Percentiles rank a stretch among this genome's conserved stretches.
Conservation (phyloP, 306 rosid genomes). For the Rosa multiflora region DNA sequence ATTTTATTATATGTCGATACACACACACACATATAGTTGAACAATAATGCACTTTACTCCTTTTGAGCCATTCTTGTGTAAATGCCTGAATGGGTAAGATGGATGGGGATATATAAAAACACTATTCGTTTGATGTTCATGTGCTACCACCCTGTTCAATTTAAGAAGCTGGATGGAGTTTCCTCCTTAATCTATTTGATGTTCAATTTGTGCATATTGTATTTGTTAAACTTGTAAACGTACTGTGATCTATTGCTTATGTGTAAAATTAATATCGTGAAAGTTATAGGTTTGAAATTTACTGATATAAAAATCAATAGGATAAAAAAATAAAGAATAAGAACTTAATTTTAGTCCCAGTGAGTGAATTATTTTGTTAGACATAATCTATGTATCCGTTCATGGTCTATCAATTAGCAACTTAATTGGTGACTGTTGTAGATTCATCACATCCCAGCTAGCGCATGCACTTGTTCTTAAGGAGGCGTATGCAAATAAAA, state of each 20-base stretch:
- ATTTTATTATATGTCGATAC: constrained; percentile 1
- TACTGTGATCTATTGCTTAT: too few relatives aligned
- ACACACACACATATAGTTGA: background rate
- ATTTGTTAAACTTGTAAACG: too few relatives aligned
- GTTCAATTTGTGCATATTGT: background rate
- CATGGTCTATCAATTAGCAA: background rate
- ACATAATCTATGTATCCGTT: background rate
- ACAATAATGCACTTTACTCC: constrained; percentile 24
- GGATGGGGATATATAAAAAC: constrained; percentile 26
- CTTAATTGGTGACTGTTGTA: background rate
- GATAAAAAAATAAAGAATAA: too few relatives aligned
- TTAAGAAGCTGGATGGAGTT: background rate
- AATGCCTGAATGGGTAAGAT: constrained; percentile 9
- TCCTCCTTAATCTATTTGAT: background rate
- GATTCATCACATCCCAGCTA: background rate
- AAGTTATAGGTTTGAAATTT: too few relatives aligned
- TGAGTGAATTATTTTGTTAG: background rate
- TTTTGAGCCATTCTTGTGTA: background rate
- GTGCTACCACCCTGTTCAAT: constrained; percentile 24
- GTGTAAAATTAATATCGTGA: too few relatives aligned
- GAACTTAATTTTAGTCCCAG: too few relatives aligned
- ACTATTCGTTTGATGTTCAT: constrained; percentile 27
- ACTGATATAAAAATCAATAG: too few relatives aligned
- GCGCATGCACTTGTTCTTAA: background rate
- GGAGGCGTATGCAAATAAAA: background rate